Conservation (phyloP, 495 filamentous ascomycete genomes). For the Podospora comata region DNA sequence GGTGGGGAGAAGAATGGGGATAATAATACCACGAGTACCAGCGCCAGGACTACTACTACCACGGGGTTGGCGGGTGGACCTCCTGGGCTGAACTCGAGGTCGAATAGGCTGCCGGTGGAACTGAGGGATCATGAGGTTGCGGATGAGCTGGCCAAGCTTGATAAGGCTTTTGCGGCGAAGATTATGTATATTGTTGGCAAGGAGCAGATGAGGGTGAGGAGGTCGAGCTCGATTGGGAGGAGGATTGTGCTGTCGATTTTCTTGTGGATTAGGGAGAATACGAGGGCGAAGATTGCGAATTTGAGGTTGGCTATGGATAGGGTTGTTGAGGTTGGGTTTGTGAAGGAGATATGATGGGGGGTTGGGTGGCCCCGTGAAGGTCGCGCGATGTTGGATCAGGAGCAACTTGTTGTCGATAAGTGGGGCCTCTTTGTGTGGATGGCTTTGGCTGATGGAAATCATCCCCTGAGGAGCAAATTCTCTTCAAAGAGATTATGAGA, state of each 20-base stretch:
- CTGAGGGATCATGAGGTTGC: constrained; percentile 39
- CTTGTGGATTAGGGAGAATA: constrained; percentile 67
- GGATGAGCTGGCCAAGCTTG: constrained; percentile 43
- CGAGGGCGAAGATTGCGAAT: constrained; percentile 58
- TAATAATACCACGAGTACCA: background rate
- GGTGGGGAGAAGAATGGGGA: constrained; percentile 10
- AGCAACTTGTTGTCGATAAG: background rate
- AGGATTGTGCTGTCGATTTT: constrained; percentile 55
- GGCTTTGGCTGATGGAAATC: background rate
- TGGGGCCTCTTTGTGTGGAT: background rate
- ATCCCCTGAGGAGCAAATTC: background rate
- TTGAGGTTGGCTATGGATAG: constrained; percentile 58
- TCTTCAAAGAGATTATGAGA: background rate
- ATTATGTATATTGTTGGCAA: constrained; percentile 66
- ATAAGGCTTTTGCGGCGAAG: constrained; percentile 52
- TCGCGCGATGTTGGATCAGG: background rate
- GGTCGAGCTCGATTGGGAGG: constrained; percentile 33
- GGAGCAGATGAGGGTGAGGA: constrained; percentile 56
- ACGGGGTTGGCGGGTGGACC: background rate
- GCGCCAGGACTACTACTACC: background rate
- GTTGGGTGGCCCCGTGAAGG: background rate
- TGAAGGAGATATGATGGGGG: constrained; percentile 56
- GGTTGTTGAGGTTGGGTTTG: constrained; percentile 66
- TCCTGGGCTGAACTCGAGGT: background rate
- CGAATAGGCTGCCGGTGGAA: constrained; percentile 43